These are phyloP conservation scores for Globisporangium solare DNA, from an alignment of 352 stramenopile species.

Conservation along the genomic window DNA sequence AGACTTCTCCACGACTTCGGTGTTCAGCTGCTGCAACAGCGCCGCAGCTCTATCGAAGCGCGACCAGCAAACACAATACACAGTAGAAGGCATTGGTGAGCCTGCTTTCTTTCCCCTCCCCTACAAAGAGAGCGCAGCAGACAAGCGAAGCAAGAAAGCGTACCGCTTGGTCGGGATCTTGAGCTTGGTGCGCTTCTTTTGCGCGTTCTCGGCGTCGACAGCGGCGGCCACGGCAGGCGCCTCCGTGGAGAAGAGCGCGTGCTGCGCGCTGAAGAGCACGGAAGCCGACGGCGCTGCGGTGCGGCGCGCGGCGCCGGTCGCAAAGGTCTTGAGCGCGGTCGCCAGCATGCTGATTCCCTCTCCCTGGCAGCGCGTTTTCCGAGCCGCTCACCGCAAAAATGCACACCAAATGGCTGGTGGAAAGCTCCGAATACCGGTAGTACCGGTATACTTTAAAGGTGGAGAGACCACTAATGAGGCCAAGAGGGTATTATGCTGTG, in stretches of 20 bases:
- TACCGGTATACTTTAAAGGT: neutral
- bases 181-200: conserved; percentile 62
- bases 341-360: conserved; percentile 39
- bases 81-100: neutral
- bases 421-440: conserved; percentile 14
- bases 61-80: neutral
- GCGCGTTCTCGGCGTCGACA: conserved; percentile 16
- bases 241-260: conserved; percentile 40
- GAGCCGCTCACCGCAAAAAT: conserved; percentile 1
- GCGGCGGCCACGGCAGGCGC: conserved; percentile 9
- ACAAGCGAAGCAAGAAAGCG: neutral
- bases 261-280: conserved; percentile 25
- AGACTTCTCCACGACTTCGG: conserved; percentile 61
- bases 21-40: conserved; percentile 65
- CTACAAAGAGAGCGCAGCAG: neutral
- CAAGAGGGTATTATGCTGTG: neutral
- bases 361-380: neutral
- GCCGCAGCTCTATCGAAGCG: conserved; percentile 33
- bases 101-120: neutral
- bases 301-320: conserved; percentile 25
- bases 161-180: conserved; percentile 77
- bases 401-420: conserved; percentile 8
- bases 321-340: conserved; percentile 49
- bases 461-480: neutral
- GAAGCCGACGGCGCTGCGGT: conserved; percentile 6